Base-by-base conservation (phyloP, 2,329 filamentous ascomycete genomes). In the Clonostachys byssicola region DNA sequence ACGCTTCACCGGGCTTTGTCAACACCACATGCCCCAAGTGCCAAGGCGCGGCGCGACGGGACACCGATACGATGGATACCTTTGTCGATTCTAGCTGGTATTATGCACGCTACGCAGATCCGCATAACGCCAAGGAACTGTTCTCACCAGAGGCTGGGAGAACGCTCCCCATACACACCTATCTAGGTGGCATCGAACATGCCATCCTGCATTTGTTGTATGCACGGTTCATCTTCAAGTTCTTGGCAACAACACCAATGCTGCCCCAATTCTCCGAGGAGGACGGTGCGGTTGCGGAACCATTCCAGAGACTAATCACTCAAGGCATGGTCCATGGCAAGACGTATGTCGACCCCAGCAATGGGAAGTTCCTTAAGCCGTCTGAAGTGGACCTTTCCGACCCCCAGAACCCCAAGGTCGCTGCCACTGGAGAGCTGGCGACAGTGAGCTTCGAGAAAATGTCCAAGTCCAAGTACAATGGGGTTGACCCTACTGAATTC, bases 11-110 rank as follows among this genome's bases (percentile, higher is more conserved):
- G 12, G 81, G 86, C 8, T 96, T 89, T 83, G 74, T 89, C 42
- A 81, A 91, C 56, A 88, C 84, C 0, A 64, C 74, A 4, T 96
- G 91, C 60, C 91, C 91, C 6, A 80, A 80, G 55, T 96, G 91
- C 57, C 70, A 77, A 14, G 75, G 78, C 2, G 68, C 81, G 20
- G 91, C 89, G 7, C 86, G 83, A 61, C 80, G 91, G 52, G 91
- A 96, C 54, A 95, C 91, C 0, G 91, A 96, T 62, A 96, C 91
- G 4, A 95, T 96, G 91, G 91, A 96, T 64, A 96, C 91, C 0
- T 96, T 96, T 67, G 91, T 96, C 51, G 91, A 95, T 67, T 95
- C 90, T 2, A 95, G 90, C 46, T 96, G 91, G 91, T 96, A 96
- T 65, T 95, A 85, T 59, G 82, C 92, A 68, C 81, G 89, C 12